These are phyloP conservation scores for Kewa caespitosa DNA, from an alignment of 179 eudicot species.

Conservation along the genomic window DNA sequence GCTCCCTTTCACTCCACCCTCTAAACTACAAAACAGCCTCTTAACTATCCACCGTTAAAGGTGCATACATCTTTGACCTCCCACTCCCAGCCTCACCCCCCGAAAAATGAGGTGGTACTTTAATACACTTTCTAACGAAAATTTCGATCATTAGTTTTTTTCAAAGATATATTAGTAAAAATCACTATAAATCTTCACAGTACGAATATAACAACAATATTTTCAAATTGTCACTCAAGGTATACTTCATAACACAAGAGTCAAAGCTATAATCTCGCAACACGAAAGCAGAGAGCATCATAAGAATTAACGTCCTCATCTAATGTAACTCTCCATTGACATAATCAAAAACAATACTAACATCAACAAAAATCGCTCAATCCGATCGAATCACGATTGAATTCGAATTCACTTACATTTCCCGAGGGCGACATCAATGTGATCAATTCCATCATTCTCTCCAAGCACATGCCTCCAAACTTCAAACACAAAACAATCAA, in stretches of 20 bases:
- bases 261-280: too few species aligned
- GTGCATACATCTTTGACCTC: neutral
- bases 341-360: too few species aligned
- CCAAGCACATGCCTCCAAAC: conserved; percentile 99
- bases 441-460: conserved; percentile 66
- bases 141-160: too few species aligned
- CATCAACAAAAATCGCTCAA: neutral
- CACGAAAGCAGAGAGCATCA: too few species aligned
- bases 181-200: too few species aligned
- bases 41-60: neutral
- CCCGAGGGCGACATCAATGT: conserved; percentile 75
- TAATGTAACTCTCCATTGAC: neutral
- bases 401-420: conserved; percentile 57
- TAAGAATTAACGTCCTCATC: neutral
- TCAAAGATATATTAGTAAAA: too few species aligned
- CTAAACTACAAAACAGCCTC: neutral
- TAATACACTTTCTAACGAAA: neutral
- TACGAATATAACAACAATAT: too few species aligned
- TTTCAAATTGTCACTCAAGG: too few species aligned
- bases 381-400: neutral
- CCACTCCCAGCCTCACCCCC: neutral
- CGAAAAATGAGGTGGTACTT: neutral
- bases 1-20: neutral
- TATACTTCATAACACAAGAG: too few species aligned
- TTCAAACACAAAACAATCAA: conserved; percentile 33